Base-by-base conservation (phyloP, 345 rosid genomes). In the Eucalyptus fibrosa region DNA sequence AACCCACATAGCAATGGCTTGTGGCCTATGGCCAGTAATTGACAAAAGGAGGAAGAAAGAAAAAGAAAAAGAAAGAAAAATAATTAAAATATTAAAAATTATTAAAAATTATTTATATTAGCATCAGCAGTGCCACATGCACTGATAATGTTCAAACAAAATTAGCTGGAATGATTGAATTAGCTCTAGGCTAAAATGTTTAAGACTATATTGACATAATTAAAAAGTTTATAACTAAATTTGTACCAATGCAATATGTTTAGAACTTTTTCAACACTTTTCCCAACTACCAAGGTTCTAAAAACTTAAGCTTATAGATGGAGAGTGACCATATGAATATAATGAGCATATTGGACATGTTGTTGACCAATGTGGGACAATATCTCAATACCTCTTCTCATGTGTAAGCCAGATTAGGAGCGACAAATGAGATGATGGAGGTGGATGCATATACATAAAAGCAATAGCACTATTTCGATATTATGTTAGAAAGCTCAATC, bases 21-120 rank as follows among this genome's bases (percentile, higher is more conserved):
- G 12, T 45, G 56, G 3, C 56, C 4, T 0, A 0, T 53, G 59
- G 59, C 26, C 10, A 55, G 11, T 21, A 1, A 55, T 0, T 1
- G 2, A 2, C 59, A 55, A 55, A 55, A 21, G 11, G 12, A 55
- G 26, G 26, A 55, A 55, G 5, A 55, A 55, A 18, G 55, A 1
- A 19, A 55, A 8, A 9, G 2, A 55, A 55, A 55, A 55, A 55
- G 4, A 2, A 21, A 3, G 7, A 55, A 55, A 21, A 55, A 21
- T 55, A 21, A 55, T 55, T 7, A 55, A 55, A 21, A 55, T 7
- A 55, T 19, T 55, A 21, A 55, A 55, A 55, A 55, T 55, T 55
- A 51, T 51, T 3, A 51, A 55, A 55, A 21, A 55, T 55, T 55
- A 55, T 55, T 0, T 55, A 55, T 21, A 2, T 21, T 21, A 55